A percentile compares a stretch with the other conserved stretches of the same genome.
These are phyloP conservation scores for Talaromyces thailandensis DNA, from an alignment of 495 filamentous ascomycete genomes.

Conservation along the genomic window DNA sequence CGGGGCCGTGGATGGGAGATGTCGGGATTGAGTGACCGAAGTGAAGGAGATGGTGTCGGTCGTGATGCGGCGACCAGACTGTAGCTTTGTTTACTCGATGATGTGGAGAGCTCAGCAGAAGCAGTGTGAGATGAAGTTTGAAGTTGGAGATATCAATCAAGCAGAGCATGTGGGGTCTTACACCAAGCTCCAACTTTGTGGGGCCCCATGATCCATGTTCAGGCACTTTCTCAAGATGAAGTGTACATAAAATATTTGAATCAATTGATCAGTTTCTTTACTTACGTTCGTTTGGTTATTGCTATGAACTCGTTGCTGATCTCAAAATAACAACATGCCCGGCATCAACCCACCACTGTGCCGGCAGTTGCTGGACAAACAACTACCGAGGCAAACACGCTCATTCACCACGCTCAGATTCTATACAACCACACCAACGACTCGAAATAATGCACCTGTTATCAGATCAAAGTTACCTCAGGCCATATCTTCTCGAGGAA, in stretches of 20 bases:
- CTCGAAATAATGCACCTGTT: background rate
- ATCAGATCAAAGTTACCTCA: no score
- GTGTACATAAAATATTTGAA: background rate
- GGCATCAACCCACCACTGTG: background rate
- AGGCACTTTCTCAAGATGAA: background rate
- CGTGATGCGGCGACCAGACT: background rate
- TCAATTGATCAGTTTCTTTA: background rate
- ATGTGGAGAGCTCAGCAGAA: background rate
- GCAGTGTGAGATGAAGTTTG: background rate
- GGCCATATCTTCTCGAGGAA: background rate
- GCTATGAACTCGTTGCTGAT: background rate
- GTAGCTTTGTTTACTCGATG: background rate
- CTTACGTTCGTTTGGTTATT: background rate
- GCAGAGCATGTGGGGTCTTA: background rate
- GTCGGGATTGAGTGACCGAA: background rate
- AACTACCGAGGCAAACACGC: background rate
- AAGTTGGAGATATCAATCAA: background rate
- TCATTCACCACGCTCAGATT: background rate
- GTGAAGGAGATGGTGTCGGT: background rate
- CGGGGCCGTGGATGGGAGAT: slow-evolving; percentile 2
- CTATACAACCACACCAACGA: background rate
- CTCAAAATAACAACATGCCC: background rate
- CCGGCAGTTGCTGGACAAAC: background rate
- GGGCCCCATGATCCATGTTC: background rate
- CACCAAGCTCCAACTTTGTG: background rate